Evolutionary conservation across 2,329 filamentous ascomycete genomes (phyloP), one percentile per base, ranked within the genome.

Genomic region (Aspergillus fijiensis): DNA sequence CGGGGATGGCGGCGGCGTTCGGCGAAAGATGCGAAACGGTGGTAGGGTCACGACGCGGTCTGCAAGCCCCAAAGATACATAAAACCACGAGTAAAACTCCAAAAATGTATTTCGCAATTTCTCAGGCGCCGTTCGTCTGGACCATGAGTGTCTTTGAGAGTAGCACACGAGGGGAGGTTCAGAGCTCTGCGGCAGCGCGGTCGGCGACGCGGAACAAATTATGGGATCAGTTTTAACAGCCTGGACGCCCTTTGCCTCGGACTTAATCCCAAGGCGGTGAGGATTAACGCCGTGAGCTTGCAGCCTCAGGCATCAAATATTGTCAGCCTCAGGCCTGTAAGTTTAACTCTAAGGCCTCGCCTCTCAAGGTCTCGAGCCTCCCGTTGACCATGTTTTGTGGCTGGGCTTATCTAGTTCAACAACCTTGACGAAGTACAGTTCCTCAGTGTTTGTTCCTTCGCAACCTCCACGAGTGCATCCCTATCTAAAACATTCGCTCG

Each of bases 221-320:
- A 42, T 25, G 23, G 53, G 42, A 55, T 45, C 60, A 62, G 60
- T 51, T 64, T 62, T 62, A 58, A 48, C 60, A 29, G 27, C 27
- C 27, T 16, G 14, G 14, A 12, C 33, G 58, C 53, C 60, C 16
- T 57, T 57, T 59, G 56, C 55, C 50, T 47, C 55, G 62, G 60
- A 61, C 42, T 62, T 64, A 60, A 31, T 9, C 14, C 10, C 7
- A 58, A 60, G 62, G 64, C 64, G 64, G 64, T 66, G 57, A 51
- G 50, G 2, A 3, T 55, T 66, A 65, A 54, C 54, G 57, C 63
- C 62, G 62, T 5, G 10, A 4, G 12, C 1, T 5, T 35, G 12
- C 1, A 16, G 33, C 33, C 33, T 35, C 33, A 35, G 33, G 33
- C 33, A 35, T 1, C 2, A 1, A 29, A 12, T 5, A 4, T 6